Evolutionary conservation across 2,329 filamentous ascomycete genomes (phyloP), one percentile per base, ranked within the genome.

Genomic region (Neurospora sp.): DNA sequence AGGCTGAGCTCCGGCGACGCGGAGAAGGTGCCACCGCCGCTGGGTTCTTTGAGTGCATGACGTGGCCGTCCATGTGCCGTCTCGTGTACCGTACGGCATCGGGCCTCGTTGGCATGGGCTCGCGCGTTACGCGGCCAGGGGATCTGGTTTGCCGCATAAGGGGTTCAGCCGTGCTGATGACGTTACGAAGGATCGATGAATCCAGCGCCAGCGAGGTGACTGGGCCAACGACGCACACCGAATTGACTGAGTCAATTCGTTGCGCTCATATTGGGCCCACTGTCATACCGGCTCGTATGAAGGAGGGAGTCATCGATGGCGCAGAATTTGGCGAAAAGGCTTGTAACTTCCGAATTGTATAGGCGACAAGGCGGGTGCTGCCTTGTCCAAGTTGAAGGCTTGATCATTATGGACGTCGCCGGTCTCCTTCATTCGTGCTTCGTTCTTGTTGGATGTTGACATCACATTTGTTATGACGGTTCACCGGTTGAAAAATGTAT

Each of bases 61-160:
- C 71, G 12, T 73, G 71, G 71, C 70, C 70, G 15, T 69, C 71
- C 28, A 73, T 73, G 71, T 73, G 71, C 62, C 69, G 71, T 6
- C 65, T 71, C 8, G 71, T 71, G n/a, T 73, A 73, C 69, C 57
- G 70, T 33, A 73, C 71, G 38, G 66, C 62, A 15, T 71, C 70
- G 43, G 70, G 71, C 33, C 66, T 68, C 37, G 68, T 71, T 2
- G 71, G 71, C 62, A 70, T 73, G 67, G 71, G 71, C 28, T 73
- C 71, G 12, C 70, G 71, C 28, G 39, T 73, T 67, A 69, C 71
- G 66, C 69, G 68, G 17, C 68, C 70, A 23, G 71, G 72, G 4
- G 72, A 72, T 28, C 23, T 74, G 17, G 72, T 72, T 3, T 72
- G 71, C 46, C 72, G 72, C 6, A 67, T 74, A 41, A 40, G 39